Evolutionary conservation across 176 grass and related monocot genomes (phyloP).

Genomic region (Oryza meyeriana): DNA sequence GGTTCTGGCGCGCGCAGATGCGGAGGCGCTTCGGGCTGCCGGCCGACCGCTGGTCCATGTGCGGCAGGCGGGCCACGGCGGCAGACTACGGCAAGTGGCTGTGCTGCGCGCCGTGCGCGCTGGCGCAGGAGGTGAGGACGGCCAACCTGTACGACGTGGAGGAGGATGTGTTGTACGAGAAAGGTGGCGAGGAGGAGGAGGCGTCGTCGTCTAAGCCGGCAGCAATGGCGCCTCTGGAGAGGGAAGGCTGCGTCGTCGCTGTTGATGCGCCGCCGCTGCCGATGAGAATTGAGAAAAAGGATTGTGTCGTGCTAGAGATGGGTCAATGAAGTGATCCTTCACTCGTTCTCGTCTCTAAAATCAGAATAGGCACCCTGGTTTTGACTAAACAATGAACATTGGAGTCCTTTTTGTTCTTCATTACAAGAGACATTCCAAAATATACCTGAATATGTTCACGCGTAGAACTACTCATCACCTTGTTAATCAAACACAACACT

Average conservation of each 20-base stretch:
- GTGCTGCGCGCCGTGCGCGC: slow-evolving; percentile 46
- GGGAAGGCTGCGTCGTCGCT: slow-evolving; percentile 29
- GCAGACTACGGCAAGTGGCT: slow-evolving; percentile 52
- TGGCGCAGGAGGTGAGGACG: slow-evolving; percentile 75
- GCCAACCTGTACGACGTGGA: slow-evolving; percentile 52
- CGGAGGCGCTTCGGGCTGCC: slow-evolving; percentile 37
- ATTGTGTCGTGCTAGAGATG: not conserved
- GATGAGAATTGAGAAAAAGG: not conserved
- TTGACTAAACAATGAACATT: too few species aligned
- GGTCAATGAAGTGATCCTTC: too few species aligned
- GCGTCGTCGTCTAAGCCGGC: not conserved
- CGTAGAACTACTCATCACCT: too few species aligned
- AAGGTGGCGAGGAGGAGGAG: not conserved
- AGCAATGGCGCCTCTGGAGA: slow-evolving; percentile 37
- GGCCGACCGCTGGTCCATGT: slow-evolving; percentile 14
- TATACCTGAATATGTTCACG: too few species aligned
- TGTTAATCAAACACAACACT: too few species aligned
- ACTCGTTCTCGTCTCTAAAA: too few species aligned
- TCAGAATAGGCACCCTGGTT: too few species aligned
- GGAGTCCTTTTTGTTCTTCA: too few species aligned
- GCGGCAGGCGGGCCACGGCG: not conserved
- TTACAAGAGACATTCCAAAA: too few species aligned
- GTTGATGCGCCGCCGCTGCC: slow-evolving; percentile 13
- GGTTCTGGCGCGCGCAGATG: slow-evolving; percentile 54
- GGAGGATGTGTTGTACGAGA: slow-evolving; percentile 22